Evolutionary conservation across 352 stramenopile species (phyloP).

Genomic region (Globisporangium spiculum): DNA sequence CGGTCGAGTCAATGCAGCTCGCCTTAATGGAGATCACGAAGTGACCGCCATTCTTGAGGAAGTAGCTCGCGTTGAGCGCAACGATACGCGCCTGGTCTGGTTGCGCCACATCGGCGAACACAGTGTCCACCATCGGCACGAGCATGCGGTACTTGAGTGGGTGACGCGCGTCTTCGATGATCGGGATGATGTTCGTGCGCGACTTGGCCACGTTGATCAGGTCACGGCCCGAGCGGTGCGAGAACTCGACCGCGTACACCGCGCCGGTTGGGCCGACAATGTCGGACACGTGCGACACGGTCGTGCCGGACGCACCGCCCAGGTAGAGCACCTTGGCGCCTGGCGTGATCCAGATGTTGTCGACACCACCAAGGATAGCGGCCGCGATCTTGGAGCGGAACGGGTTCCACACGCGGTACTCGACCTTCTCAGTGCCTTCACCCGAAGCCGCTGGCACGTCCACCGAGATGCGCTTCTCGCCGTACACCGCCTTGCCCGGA

Average conservation of each 20-base stretch:
- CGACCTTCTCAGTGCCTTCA: conserved; percentile 95
- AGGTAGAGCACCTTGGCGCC: conserved; percentile 99
- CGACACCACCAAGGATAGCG: conserved; percentile 97
- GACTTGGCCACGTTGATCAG: conserved; percentile 99
- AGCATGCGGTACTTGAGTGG: conserved; percentile 99
- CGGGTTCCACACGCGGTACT: conserved; percentile 99
- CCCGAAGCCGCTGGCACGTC: conserved; percentile 90
- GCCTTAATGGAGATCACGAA: conserved; percentile 99
- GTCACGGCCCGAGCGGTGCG: conserved; percentile 97
- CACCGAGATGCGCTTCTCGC: conserved; percentile 99
- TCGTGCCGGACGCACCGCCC: conserved; percentile 97
- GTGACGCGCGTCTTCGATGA: conserved; percentile 98
- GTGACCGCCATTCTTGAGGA: conserved; percentile 99
- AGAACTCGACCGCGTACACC: conserved; percentile 99
- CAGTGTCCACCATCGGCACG: conserved; percentile 98
- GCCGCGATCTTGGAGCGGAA: conserved; percentile 99
- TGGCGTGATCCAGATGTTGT: conserved; percentile 98
- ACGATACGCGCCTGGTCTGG: conserved; percentile 99
- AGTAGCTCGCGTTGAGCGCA: conserved; percentile 98
- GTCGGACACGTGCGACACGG: conserved; percentile 98
- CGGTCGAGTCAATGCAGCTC: conserved; percentile 99
- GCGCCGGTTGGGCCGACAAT: conserved; percentile 96
- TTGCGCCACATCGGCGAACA: conserved; percentile 99
- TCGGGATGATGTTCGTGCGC: conserved; percentile 99
- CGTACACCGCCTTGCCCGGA: conserved; percentile 98